Evolutionary conservation across 2,329 filamentous ascomycete species (phyloP).

Genomic region (Colletotrichum acutatum): DNA sequence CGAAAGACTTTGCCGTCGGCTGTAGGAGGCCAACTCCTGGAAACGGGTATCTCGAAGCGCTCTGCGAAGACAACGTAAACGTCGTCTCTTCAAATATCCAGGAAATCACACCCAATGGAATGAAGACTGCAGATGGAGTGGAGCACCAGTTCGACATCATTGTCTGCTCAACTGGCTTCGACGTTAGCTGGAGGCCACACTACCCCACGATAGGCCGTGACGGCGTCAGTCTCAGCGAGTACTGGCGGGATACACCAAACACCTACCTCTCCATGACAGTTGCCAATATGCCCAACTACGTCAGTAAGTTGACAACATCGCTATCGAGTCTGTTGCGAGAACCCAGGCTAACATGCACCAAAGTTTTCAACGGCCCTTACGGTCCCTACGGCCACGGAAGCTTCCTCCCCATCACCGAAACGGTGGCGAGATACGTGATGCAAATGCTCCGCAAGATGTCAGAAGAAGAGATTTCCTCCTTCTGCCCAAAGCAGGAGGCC

Average conservation of each 20-base stretch:
- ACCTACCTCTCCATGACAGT: constrained; percentile 39
- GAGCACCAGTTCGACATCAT: constrained; percentile 45
- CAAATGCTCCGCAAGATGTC: constrained; percentile 44
- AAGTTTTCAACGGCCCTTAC: constrained; percentile 42
- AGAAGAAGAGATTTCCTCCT: constrained; percentile 39
- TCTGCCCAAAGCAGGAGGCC: constrained; percentile 39
- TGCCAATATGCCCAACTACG: constrained; percentile 41
- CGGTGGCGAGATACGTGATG: constrained; percentile 43
- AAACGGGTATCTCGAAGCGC: constrained; percentile 43
- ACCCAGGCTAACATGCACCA: not conserved
- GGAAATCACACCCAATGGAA: constrained; percentile 42
- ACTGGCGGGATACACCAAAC: constrained; percentile 38
- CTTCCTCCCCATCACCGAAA: constrained; percentile 42
- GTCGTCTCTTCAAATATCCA: constrained; percentile 39
- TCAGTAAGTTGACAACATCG: constrained; percentile 30
- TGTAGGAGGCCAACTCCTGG: constrained; percentile 41
- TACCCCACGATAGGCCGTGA: constrained; percentile 39
- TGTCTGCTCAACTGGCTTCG: constrained; percentile 48
- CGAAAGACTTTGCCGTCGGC: constrained; percentile 41
- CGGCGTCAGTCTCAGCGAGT: constrained; percentile 35
- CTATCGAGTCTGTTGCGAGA: not conserved
- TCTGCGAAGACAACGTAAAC: constrained; percentile 40
- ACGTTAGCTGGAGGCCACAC: constrained; percentile 38
- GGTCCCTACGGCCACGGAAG: constrained; percentile 42
- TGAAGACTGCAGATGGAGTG: constrained; percentile 41